Evolutionary conservation across 768 basidiomycete genomes (phyloP).

Genomic region (Scleroderma bovista): DNA sequence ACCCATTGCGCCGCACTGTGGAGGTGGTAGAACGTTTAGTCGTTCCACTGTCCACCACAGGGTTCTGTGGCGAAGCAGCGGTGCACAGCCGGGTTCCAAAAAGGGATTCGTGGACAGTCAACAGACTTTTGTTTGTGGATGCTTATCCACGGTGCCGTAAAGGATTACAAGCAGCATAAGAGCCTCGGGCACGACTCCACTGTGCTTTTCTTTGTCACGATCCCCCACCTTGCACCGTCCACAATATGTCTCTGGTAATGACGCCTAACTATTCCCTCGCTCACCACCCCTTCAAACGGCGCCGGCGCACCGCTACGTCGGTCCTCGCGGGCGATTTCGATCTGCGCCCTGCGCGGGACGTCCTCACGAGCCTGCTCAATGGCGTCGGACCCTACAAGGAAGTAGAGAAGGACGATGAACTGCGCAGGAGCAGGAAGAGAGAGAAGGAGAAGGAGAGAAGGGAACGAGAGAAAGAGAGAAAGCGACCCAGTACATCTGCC

Average conservation of each 20-base stretch:
- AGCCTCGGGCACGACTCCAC: slow-evolving; percentile 31
- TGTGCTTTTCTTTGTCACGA: slow-evolving; percentile 22
- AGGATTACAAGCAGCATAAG: slow-evolving; percentile 30
- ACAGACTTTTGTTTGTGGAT: slow-evolving; percentile 30
- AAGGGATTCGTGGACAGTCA: slow-evolving; percentile 16
- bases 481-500: slow-evolving; percentile 33
- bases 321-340: slow-evolving; percentile 77
- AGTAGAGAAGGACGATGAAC: slow-evolving; percentile 57
- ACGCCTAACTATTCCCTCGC: slow-evolving; percentile 9
- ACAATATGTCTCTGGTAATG: slow-evolving; percentile 19
- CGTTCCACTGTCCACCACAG: slow-evolving; percentile 1
- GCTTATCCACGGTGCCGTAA: slow-evolving; percentile 35
- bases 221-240: slow-evolving; percentile 6
- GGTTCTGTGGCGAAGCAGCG: slow-evolving; percentile 1
- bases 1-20: slow-evolving; percentile 7
- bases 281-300: slow-evolving; percentile 28
- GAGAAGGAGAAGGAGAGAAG: slow-evolving; percentile 38
- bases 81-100: slow-evolving; percentile 1
- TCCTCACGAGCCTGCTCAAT: slow-evolving; percentile 73
- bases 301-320: slow-evolving; percentile 62
- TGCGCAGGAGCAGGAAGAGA: slow-evolving; percentile 48
- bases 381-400: slow-evolving; percentile 63
- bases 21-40: background rate
- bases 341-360: slow-evolving; percentile 60
- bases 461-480: slow-evolving; percentile 47